Percentiles rank a stretch among this genome's conserved stretches.
Evolutionary conservation across 2,329 filamentous ascomycete species (phyloP).

Genomic region (Ceratocystis variospora): DNA sequence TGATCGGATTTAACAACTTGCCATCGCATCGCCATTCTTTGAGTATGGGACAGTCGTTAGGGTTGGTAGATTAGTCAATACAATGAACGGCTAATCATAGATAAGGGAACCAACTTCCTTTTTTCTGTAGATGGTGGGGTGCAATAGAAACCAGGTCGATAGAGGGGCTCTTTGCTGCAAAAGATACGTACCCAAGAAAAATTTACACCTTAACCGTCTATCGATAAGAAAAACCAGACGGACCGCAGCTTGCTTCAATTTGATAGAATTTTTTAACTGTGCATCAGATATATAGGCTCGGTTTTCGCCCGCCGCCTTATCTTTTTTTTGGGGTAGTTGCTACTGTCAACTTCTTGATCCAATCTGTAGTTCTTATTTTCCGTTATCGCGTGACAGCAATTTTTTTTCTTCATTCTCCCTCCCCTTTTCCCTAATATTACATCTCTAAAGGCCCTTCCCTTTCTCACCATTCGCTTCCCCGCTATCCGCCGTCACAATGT

Average conservation of each 20-base stretch:
- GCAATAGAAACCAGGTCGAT: background rate
- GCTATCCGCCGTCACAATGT: slow-evolving; percentile 25
- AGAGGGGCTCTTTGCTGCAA: background rate
- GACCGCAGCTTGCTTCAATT: background rate
- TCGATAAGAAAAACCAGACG: background rate
- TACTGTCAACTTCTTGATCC: background rate
- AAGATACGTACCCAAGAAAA: background rate
- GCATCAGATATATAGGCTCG: slow-evolving; percentile 11
- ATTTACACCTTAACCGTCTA: background rate
- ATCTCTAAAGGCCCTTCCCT: background rate
- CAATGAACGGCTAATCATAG: too few species aligned
- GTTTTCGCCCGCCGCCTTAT: slow-evolving; percentile 13
- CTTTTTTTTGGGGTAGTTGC: background rate
- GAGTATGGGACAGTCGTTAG: too few species aligned
- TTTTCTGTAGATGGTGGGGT: too few species aligned
- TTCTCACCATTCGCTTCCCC: slow-evolving; percentile 3
- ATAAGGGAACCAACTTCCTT: too few species aligned
- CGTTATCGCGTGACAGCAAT: background rate
- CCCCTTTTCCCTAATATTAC: background rate
- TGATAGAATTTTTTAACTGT: background rate
- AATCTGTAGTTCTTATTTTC: background rate
- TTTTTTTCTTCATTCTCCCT: background rate
- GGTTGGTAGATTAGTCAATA: too few species aligned
- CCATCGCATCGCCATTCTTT: too few species aligned
- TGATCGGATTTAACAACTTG: too few species aligned